Conservation (phyloP, 2,329 filamentous ascomycete genomes). For the Ampelomyces quisqualis region DNA sequence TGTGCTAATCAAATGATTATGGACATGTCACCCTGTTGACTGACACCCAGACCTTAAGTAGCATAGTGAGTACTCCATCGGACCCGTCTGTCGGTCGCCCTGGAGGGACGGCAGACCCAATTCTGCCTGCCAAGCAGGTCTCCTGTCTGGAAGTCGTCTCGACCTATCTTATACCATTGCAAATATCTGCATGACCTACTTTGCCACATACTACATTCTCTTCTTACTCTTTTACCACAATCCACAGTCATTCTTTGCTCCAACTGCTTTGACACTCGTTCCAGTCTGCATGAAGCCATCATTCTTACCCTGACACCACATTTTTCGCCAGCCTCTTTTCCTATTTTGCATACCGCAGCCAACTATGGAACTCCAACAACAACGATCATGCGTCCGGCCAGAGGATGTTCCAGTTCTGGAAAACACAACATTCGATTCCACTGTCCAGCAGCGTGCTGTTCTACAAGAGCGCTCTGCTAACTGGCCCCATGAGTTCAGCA, state of each 20-base stretch:
- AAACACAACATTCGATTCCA: constrained; percentile 20
- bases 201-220: constrained; percentile 36
- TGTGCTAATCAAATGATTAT: constrained; percentile 37
- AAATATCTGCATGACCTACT: constrained; percentile 24
- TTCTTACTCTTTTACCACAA: constrained; percentile 33
- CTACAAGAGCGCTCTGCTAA: constrained; percentile 49
- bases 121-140: constrained; percentile 24
- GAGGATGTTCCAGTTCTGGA: constrained; percentile 46
- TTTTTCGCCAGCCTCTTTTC: constrained; percentile 22
- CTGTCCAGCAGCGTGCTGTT: constrained; percentile 27
- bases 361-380: constrained; percentile 38
- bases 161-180: constrained; percentile 37
- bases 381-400: constrained; percentile 45
- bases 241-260: constrained; percentile 49
- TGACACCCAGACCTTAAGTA: constrained; percentile 26
- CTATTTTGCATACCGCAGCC: constrained; percentile 21
- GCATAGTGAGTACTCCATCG: constrained; percentile 33
- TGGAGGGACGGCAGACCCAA: constrained; percentile 27
- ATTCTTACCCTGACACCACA: constrained; percentile 44
- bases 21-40: constrained; percentile 35
- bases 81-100: constrained; percentile 27
- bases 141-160: constrained; percentile 26
- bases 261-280: constrained; percentile 49
- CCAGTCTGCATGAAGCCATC: constrained; percentile 27
- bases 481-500: constrained; percentile 37